phyloP scores from a whole-genome alignment of 2,329 filamentous ascomycete genomes.

The Aspergillus pseudotamarii region DNA sequence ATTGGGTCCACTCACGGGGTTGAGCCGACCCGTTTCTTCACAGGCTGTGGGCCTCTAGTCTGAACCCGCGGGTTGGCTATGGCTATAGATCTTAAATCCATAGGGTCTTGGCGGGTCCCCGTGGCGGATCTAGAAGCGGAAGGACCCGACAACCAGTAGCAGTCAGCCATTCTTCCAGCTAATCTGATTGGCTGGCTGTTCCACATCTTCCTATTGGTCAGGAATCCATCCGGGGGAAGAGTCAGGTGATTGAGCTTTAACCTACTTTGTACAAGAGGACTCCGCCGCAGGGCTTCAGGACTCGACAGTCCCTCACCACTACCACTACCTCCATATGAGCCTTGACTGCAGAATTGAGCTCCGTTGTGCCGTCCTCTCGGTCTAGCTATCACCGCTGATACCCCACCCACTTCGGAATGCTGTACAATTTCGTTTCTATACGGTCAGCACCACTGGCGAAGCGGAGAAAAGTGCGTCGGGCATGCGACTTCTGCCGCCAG shows the following conservation, averaged over 20 bases:
- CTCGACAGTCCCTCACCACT: neutral
- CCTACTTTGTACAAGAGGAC: no score
- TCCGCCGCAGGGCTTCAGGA: no score
- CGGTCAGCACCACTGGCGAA: neutral
- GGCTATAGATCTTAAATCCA: no score
- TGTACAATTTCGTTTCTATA: neutral
- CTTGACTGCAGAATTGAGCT: neutral
- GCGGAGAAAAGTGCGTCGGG: slow-evolving; percentile 20
- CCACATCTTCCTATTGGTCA: neutral
- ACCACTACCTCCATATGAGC: neutral
- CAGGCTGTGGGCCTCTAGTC: no score
- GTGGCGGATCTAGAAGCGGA: no score
- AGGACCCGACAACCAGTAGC: no score
- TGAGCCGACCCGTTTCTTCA: no score
- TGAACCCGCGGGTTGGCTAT: no score
- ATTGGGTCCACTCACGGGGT: no score
- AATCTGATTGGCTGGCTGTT: neutral
- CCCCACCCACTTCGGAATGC: neutral
- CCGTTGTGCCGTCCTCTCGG: neutral
- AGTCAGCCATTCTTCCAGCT: neutral
- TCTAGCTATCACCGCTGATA: neutral
- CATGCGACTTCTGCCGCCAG: slow-evolving; percentile 26
- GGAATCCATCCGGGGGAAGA: no score
- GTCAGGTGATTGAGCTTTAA: neutral
- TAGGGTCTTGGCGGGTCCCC: no score